phyloP scores from a whole-genome alignment of 1,284 basidiomycete species.

The Neonothopanus nambi region DNA sequence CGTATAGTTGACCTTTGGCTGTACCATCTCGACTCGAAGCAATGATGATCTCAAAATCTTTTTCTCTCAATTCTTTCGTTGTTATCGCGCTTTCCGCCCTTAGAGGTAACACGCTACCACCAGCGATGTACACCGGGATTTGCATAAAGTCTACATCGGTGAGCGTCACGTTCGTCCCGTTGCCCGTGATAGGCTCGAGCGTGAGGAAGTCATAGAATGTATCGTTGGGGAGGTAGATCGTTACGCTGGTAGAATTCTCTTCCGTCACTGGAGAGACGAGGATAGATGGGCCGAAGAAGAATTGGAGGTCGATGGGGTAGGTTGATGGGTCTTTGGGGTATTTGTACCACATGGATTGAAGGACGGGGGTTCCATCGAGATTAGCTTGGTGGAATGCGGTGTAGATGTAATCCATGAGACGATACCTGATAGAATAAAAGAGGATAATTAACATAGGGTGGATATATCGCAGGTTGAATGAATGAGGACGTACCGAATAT shows the following conservation, averaged over 20 bases:
- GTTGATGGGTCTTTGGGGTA: slow-evolving; percentile 63
- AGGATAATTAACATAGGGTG: not conserved
- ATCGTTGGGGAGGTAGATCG: slow-evolving; percentile 62
- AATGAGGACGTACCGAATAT: slow-evolving; percentile 47
- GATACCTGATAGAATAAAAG: slow-evolving; percentile 43
- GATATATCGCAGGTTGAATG: not conserved
- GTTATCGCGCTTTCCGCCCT: slow-evolving; percentile 58
- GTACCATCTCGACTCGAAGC: slow-evolving; percentile 50
- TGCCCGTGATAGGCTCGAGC: slow-evolving; percentile 46
- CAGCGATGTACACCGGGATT: slow-evolving; percentile 64
- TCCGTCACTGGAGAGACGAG: slow-evolving; percentile 70
- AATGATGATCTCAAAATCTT: slow-evolving; percentile 64
- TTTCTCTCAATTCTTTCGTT: slow-evolving; percentile 51
- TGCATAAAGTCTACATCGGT: slow-evolving; percentile 52
- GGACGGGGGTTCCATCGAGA: slow-evolving; percentile 60
- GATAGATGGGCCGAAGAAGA: slow-evolving; percentile 67
- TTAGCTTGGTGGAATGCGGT: slow-evolving; percentile 64
- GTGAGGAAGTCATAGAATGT: slow-evolving; percentile 66
- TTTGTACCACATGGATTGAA: slow-evolving; percentile 63
- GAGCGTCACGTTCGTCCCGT: slow-evolving; percentile 46
- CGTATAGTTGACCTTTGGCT: slow-evolving; percentile 54
- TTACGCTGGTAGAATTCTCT: slow-evolving; percentile 59
- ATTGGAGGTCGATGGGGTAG: slow-evolving; percentile 63
- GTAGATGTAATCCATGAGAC: slow-evolving; percentile 72
- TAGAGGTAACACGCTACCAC: slow-evolving; percentile 59